Percentiles rank a stretch among this genome's conserved stretches.
Conservation (phyloP, 352 stramenopile species). For the Achlya hypogyna region DNA sequence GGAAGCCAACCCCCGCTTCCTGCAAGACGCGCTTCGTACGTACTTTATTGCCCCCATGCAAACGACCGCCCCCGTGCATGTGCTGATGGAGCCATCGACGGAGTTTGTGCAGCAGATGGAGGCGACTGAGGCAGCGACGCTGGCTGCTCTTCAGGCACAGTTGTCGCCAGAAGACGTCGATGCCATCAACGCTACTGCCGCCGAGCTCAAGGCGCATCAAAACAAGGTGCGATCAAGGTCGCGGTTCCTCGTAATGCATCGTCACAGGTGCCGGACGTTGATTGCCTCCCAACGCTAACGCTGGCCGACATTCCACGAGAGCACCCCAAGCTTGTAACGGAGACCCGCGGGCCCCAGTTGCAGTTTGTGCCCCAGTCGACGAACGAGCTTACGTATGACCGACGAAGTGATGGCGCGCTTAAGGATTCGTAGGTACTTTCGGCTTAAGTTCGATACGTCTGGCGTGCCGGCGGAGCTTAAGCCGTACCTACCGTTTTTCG, state of each 20-base stretch:
- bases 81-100: conserved; percentile 68
- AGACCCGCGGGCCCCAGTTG: conserved; percentile 4
- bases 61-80: conserved; percentile 42
- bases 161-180: conserved; percentile 48
- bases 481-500: conserved; percentile 58
- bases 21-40: conserved; percentile 48
- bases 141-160: conserved; percentile 35
- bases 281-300: conserved; percentile 65
- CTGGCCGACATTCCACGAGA: conserved; percentile 48
- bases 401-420: not conserved
- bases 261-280: conserved; percentile 48
- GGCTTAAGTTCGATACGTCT: conserved; percentile 53
- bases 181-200: conserved; percentile 33
- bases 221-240: not conserved
- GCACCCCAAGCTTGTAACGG: not conserved
- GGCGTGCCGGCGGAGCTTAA: conserved; percentile 50
- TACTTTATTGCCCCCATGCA: conserved; percentile 35
- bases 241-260: not conserved
- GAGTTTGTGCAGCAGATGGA: conserved; percentile 55
- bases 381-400: conserved; percentile 67
- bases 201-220: conserved; percentile 54
- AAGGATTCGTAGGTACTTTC: conserved; percentile 26
- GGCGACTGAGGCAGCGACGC: conserved; percentile 31
- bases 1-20: conserved; percentile 46
- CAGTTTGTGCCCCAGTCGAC: conserved; percentile 68